phyloP scores from a whole-genome alignment of 306 rosid species.

The Arachis hypogaea region DNA sequence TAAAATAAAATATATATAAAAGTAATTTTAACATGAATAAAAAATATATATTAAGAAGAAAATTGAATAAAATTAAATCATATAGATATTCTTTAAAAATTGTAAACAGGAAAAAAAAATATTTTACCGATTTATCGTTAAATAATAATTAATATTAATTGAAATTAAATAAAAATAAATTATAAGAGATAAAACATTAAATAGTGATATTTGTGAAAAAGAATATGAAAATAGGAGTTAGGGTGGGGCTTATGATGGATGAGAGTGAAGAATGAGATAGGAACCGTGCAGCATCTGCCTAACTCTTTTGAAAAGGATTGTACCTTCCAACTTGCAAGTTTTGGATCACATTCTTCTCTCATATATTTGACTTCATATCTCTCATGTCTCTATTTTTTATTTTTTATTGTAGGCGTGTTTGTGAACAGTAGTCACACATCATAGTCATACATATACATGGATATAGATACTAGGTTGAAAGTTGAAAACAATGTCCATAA shows the following conservation, averaged over 20 bases:
- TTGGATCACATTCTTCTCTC: conserved; percentile 33
- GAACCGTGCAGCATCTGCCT: conserved; percentile 34
- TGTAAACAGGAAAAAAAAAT: too few relatives aligned
- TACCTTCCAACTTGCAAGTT: conserved; percentile 21
- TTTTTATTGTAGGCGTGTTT: conserved; percentile 33
- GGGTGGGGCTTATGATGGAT: conserved; percentile 18
- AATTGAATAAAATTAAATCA: too few relatives aligned
- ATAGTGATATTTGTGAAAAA: too few relatives aligned
- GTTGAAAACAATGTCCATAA: background rate
- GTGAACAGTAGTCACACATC: conserved; percentile 45
- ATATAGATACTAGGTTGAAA: background rate
- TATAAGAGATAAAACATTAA: too few relatives aligned
- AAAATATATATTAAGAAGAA: too few relatives aligned
- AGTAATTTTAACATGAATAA: too few relatives aligned
- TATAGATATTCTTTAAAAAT: too few relatives aligned
- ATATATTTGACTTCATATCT: conserved; percentile 51
- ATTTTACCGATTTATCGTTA: too few relatives aligned
- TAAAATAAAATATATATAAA: too few relatives aligned
- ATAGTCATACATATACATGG: background rate
- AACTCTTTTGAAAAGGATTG: conserved; percentile 43
- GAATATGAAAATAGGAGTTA: background rate
- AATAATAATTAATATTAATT: too few relatives aligned
- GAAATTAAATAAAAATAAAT: too few relatives aligned
- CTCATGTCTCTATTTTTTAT: background rate
- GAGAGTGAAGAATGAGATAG: conserved; percentile 36